Base-by-base conservation (phyloP, 2,329 filamentous ascomycete species). In the Xylariales sp. region DNA sequence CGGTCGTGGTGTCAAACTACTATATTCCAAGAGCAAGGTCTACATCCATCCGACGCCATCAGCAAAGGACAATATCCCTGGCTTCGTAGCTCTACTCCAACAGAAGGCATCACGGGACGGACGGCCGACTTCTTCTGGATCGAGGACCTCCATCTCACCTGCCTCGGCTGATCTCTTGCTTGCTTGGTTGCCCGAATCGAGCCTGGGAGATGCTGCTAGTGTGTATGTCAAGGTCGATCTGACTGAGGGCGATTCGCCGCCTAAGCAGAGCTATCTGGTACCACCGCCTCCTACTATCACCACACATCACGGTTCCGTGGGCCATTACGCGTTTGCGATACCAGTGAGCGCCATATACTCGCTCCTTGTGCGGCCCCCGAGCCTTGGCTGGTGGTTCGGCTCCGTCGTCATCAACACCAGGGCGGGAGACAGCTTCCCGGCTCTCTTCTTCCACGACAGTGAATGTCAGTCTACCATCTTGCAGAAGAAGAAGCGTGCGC, bases 1-100 rank as follows among this genome's bases (percentile, higher is more conserved):
- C 3, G 85, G 86, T 1, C 80, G 80, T 50, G 93, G 91, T 2
- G 93, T 98, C 33, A 98, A 97, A 67, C 72, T 98, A 22, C 73
- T 98, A 11, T 96, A 86, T 57, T 91, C 89, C 15, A 98, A 98
- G 70, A 96, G 89, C 83, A 98, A 97, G 76, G 93, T 98, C 61
- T 98, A 97, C 60, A 84, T 98, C 31, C 93, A 98, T 62, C 93
- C 93, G 1, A 89, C 89, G 1, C 86, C 91, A 1, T 94, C 88
- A 1, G 78, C 90, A 43, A 95, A 90, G 68, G 93, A 98, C 69
- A 98, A 98, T 52, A 94, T 98, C 42, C 73, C 88, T 4, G 93
- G 93, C 33, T 98, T 93, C 61, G 83, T 98, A 52, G 91, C 93
- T 14, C 75, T 98, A 3, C 73, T 98, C 11, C 88, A 98, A 62